A percentile compares a stretch with the other conserved stretches of the same genome.
These are phyloP conservation scores for Xylaria curta DNA, from an alignment of 495 filamentous ascomycete species.

Conservation along the genomic window DNA sequence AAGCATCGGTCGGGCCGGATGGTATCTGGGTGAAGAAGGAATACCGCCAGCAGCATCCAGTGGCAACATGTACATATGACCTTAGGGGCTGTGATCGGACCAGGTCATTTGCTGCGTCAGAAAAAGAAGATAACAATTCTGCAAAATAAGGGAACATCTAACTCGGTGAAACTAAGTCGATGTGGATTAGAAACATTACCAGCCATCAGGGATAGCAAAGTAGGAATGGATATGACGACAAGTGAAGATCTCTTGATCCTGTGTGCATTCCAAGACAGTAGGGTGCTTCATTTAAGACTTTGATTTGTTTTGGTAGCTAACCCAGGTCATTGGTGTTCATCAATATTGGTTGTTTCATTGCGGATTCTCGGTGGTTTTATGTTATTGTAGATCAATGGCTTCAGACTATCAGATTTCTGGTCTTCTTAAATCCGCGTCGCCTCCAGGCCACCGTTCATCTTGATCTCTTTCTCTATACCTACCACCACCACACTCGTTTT, in stretches of 20 bases:
- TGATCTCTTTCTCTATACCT: not conserved
- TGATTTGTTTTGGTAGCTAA: slow-evolving; percentile 34
- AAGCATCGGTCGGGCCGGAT: slow-evolving; percentile 7
- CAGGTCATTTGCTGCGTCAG: slow-evolving; percentile 29
- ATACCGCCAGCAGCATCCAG: slow-evolving; percentile 21
- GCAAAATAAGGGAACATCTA: slow-evolving; percentile 33
- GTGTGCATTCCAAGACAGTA: slow-evolving; percentile 40
- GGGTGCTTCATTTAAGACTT: slow-evolving; percentile 30
- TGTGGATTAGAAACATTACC: slow-evolving; percentile 27
- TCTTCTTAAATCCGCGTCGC: slow-evolving; percentile 33
- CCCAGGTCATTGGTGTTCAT: slow-evolving; percentile 31
- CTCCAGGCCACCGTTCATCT: not conserved
- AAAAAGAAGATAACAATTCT: slow-evolving; percentile 33
- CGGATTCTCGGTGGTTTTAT: slow-evolving; percentile 28
- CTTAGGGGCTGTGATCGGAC: slow-evolving; percentile 24
- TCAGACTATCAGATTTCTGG: slow-evolving; percentile 29
- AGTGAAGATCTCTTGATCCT: slow-evolving; percentile 12
- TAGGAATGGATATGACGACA: slow-evolving; percentile 29
- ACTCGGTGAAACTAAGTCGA: slow-evolving; percentile 26
- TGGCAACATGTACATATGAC: slow-evolving; percentile 39
- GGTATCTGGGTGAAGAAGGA: slow-evolving; percentile 2
- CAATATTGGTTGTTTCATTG: slow-evolving; percentile 40
- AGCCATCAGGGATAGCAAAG: slow-evolving; percentile 19
- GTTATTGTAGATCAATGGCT: slow-evolving; percentile 20
- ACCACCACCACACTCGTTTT: slow-evolving; percentile 18